Evolutionary conservation across 2,329 filamentous ascomycete genomes (phyloP), one percentile per base, ranked within the genome.

Genomic region (Aspergillus fumigatus): DNA sequence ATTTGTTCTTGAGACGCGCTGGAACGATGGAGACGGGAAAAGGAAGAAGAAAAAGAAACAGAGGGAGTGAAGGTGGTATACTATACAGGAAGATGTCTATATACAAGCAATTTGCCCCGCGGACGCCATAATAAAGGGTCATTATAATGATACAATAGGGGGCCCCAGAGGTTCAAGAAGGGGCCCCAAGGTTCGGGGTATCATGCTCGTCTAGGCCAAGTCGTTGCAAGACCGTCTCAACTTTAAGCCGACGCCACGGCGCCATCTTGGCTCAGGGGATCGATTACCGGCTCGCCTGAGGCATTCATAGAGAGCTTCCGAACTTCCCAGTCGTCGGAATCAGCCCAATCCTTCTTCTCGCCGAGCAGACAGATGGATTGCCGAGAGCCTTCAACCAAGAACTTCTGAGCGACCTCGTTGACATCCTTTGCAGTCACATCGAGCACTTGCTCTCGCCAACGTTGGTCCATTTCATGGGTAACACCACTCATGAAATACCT

Each of bases 401-500:
- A 96, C 65, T 85, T 84, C 66, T 96, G 87, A 0, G 94, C 94
- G 11, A 87, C 92, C 45, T 87, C 81, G 59, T 87, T 86, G 9
- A 99, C 89, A 65, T 96, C 87, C 61, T 88, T 84, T 59, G 85
- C 86, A 2, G 84, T 90, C 41, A 97, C 92, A 71, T 97, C 93
- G 3, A 99, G 81, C 56, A 99, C 80, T 68, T 88, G 86, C 74
- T 94, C 89, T 64, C 94, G 82, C 72, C 90, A 86, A 66, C 79
- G 83, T 76, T 97, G 92, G 69, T 89, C 87, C 92, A 97, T 96
- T 66, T 91, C 88, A 58, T 94, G 85, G 1, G 89, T 90, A 38
- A 99, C 82, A 11, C 92, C 92, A 29, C 86, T 89, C 68, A 96
- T 78, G 75, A 99, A 99, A 53, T 87, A 82, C 47, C 84, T 82